These are phyloP conservation scores for Leishmania lainsoni DNA, from an alignment of 208 protist species.

Conservation along the genomic window DNA sequence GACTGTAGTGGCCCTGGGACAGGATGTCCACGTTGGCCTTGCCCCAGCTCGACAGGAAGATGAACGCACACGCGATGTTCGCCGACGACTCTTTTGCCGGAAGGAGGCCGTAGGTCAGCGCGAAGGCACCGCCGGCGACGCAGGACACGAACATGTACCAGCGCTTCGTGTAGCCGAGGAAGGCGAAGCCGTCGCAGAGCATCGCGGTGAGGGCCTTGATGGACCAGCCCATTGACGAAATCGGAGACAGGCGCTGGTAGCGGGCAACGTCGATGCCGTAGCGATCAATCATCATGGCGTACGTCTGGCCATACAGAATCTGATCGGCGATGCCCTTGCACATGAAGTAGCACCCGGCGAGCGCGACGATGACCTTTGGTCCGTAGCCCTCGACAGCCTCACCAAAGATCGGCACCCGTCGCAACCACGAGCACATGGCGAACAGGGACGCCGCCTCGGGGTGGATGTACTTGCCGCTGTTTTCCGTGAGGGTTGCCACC, in stretches of 20 bases:
- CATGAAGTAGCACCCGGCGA: conserved; percentile 49
- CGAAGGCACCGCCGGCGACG: conserved; percentile 39
- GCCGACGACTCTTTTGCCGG: conserved; percentile 42
- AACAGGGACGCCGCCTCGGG: conserved; percentile 42
- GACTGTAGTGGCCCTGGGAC: conserved; percentile 76
- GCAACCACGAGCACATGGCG: conserved; percentile 22
- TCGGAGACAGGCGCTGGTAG: conserved; percentile 53
- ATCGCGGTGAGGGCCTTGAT: conserved; percentile 69
- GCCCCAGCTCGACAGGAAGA: conserved; percentile 56
- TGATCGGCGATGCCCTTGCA: conserved; percentile 65
- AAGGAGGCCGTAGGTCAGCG: conserved; percentile 47
- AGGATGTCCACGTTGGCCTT: conserved; percentile 79
- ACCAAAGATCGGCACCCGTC: conserved; percentile 52
- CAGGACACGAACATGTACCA: conserved; percentile 70
- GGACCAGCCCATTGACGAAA: conserved; percentile 57
- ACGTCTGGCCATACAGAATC: conserved; percentile 35
- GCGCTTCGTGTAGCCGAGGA: conserved; percentile 76
- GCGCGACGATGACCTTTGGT: conserved; percentile 28
- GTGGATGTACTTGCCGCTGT: conserved; percentile 67
- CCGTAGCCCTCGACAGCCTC: conserved; percentile 46
- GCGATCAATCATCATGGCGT: conserved; percentile 56
- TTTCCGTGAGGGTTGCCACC: conserved; percentile 52
- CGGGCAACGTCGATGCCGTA: conserved; percentile 37
- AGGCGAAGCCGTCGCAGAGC: conserved; percentile 62
- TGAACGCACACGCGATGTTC: conserved; percentile 35